Percentiles rank a stretch among this genome's conserved stretches.
Evolutionary conservation across 441 rosid genomes (phyloP).

Genomic region (Cnidoscolus chayamansa): DNA sequence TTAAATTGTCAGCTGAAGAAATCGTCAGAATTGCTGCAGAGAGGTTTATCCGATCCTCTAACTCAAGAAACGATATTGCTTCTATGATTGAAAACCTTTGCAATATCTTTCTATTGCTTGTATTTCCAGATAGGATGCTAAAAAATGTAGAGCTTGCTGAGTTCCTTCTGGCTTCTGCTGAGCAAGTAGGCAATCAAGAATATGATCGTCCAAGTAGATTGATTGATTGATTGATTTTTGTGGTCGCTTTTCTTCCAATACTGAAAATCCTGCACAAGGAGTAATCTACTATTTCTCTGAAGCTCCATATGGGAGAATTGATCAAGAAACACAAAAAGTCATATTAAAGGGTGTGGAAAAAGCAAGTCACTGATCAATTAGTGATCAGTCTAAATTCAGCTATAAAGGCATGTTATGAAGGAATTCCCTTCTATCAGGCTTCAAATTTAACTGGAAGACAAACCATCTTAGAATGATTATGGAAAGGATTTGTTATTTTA

Average conservation of each 20-base stretch:
- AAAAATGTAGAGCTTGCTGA: slow-evolving; percentile 37
- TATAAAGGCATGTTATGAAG: slow-evolving; percentile 27
- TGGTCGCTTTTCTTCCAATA: slow-evolving; percentile 26
- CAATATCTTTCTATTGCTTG: slow-evolving; percentile 22
- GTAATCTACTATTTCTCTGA: slow-evolving; percentile 39
- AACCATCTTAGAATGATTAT: slow-evolving; percentile 36
- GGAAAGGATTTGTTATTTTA: too few species aligned
- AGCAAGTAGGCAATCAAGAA: slow-evolving; percentile 37
- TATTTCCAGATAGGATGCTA: slow-evolving; percentile 30
- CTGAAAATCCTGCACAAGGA: slow-evolving; percentile 42
- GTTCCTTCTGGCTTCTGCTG: slow-evolving; percentile 44
- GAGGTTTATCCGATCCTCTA: slow-evolving; percentile 34
- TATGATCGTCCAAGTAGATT: slow-evolving; percentile 35
- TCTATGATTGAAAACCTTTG: slow-evolving; percentile 26
- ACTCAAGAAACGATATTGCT: slow-evolving; percentile 15
- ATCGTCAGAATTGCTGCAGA: slow-evolving; percentile 44
- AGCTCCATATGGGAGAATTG: slow-evolving; percentile 44
- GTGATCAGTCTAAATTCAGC: slow-evolving; percentile 10
- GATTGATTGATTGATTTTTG: slow-evolving; percentile 35
- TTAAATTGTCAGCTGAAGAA: slow-evolving; percentile 35
- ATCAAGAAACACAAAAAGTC: slow-evolving; percentile 35
- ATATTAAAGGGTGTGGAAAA: not conserved
- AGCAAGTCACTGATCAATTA: slow-evolving; percentile 15
- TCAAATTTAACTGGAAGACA: slow-evolving; percentile 41
- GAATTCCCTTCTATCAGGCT: slow-evolving; percentile 35